Evolutionary conservation across 495 filamentous ascomycete genomes (phyloP), one percentile per base, ranked within the genome.

Genomic region (Penicillium lagena): DNA sequence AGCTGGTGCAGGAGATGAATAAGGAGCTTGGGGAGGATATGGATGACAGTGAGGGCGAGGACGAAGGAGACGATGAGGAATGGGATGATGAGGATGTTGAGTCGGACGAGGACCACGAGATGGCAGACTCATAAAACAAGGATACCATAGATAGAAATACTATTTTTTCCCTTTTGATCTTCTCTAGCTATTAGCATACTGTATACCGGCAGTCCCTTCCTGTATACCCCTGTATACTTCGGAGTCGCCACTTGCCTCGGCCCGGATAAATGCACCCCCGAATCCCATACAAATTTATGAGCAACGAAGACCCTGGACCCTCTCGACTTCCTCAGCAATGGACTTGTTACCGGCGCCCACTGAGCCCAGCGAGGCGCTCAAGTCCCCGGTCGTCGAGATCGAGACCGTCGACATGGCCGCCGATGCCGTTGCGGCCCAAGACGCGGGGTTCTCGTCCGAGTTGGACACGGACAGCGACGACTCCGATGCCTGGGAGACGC

Each of bases 401-500:
- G 67, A 63, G 47, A 56, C 63, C 42, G 61, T 72, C 15, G 63
- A 75, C 37, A 54, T 66, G 46, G 56, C 51, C 46, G 48, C 49
- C 32, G 43, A 46, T 43, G 57, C 44, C 40, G 42, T 49, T 42
- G 58, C 66, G 54, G 56, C 56, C 39, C 38, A 49, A 31, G 32
- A 61, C 40, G 51, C 60, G 44, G 58, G 52, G 11, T 56, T 58
- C 2, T 55, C 59, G 22, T 66, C 68, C 2, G 59, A 66, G 39
- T 70, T 78, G 13, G 77, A 82, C 40, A 75, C 81, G 12, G 76
- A 76, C 45, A 79, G 81, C 40, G 78, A 79, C 40, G 80, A 80
- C 28, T 75, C 80, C 28, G 82, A 84, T 37, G 75, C 72, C 9
- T 85, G 81, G 81, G 84, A 86, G 46, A 74, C 71, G 7, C 72